Base-by-base conservation (phyloP, 75 land plant genomes). In the Selaginella tamariscina region DNA sequence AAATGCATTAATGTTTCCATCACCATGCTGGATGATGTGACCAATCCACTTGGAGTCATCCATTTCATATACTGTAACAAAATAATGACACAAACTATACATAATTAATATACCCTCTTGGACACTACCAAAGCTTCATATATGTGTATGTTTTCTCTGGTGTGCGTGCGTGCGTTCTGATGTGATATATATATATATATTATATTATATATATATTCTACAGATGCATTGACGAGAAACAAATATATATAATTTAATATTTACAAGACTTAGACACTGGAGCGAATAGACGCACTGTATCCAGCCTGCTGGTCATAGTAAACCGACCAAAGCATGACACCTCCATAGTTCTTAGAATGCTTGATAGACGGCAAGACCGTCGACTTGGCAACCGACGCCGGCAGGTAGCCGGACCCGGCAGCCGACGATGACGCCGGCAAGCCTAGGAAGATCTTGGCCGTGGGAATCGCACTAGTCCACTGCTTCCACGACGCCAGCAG, bases 281-380 rank as follows among this genome's bases (percentile, higher is more conserved):
- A 59, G 8, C n/a, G 62, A n/a, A 59, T 59, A n/a, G 21, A 23
- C 24, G 5, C 23, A n/a, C 24, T 26, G 62, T 59, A 59, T 9
- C n/a, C 8, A 5, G 5, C 26, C n/a, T 59, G 21, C 26, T 26
- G 62, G 23, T 59, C 62, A n/a, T 59, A 59, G 23, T 8, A 59
- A 5, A 59, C 62, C 23, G 62, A 59, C 62, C 62, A 59, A 27
- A 59, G 62, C 62, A 59, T 59, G 18, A 59, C 62, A 9, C 62
- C 62, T 9, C 62, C 62, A 59, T 59, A 59, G 26, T 59, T 59
- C 9, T 21, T 2, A 59, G 26, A 59, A 8, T 2, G 8, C 23
- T 59, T 59, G 62, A 59, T 59, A 5, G 5, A 2, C 23, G 62
- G 62, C 24, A 59, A 27, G 27, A 59, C 62, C n/a, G 9, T 26